Base-by-base conservation (phyloP, 257 asterid genomes). In the Solanum ahanhuiri region DNA sequence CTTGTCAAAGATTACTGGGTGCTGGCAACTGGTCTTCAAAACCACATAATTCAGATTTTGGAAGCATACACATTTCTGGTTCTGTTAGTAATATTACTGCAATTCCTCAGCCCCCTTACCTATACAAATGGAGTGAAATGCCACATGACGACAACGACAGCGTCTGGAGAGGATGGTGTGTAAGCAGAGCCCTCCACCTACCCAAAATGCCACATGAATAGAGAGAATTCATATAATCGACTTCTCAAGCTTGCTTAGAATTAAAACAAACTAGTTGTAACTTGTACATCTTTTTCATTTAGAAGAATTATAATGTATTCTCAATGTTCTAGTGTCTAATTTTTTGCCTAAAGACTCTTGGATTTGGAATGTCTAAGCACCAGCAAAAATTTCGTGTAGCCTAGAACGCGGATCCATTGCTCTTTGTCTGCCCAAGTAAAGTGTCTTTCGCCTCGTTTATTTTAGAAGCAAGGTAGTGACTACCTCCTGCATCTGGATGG, bases 401-500 rank as follows among this genome's bases (percentile, higher is more conserved):
- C 91, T 91, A 94, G 87, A 95, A 93, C 17, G 95, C 95, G 8
- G 97, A 94, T 75, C 93, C 98, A 9, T 86, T 86, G 90, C 73
- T 89, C 91, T 91, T 92, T 84, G 89, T 23, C 92, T 96, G 94
- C 85, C 98, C 96, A n/a, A 94, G 92, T 90, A 96, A 7, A 18
- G 91, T 7, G 11, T 96, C 98, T 86, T 96, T 96, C 45, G 99
- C 98, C 90, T 95, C 98, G 11, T 95, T 96, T 14, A 94, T 92
- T 90, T 96, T 96, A n/a, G 99, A 96, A 83, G 99, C 98, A 83
- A 95, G 94, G 90, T 95, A 95, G 86, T 94, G 98, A 90, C 98
- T 96, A 63, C 99, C 99, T 60, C 98, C 99, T 51, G 98, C 99
- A 89, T 96, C 98, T 1, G 99, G 99, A 88, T 96, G 99, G 88